Conservation (phyloP, 129 eudicot species). For the Artemisia argyi region DNA sequence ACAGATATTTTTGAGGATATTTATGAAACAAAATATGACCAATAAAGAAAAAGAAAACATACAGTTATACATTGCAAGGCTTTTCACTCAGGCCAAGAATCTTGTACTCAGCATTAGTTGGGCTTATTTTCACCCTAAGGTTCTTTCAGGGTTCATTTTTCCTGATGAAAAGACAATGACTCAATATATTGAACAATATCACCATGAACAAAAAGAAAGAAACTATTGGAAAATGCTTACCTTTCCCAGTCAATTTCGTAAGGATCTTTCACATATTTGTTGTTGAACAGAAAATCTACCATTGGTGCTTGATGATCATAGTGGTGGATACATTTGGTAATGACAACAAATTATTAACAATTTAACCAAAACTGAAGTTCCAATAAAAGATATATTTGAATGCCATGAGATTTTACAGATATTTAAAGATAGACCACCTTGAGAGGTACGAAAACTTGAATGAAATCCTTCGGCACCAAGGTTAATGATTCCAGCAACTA, state of each 20-base stretch:
- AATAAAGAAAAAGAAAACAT: conserved; percentile 12
- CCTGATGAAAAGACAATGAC: conserved; percentile 37
- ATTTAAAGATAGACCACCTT: conserved; percentile 67
- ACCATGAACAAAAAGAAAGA: background rate
- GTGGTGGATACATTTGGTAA: conserved; percentile 65
- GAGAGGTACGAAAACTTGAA: conserved; percentile 77
- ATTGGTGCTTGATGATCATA: too few relatives aligned
- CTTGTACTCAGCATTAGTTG: conserved; percentile 53
- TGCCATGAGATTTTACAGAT: conserved; percentile 48
- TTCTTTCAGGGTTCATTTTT: conserved; percentile 52
- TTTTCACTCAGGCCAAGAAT: conserved; percentile 67
- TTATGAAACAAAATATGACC: too few relatives aligned
- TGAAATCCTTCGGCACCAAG: conserved; percentile 45
- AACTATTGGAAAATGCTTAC: background rate
- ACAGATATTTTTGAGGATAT: too few relatives aligned
- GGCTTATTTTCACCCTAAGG: conserved; percentile 54
- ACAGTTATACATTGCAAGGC: conserved; percentile 64
- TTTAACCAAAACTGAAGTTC: too few relatives aligned
- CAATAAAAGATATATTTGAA: background rate
- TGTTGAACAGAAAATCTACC: conserved; percentile 54
- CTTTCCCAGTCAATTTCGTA: conserved; percentile 46
- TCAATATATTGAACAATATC: too few relatives aligned
- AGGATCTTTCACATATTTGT: conserved; percentile 68
- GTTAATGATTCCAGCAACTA: too few relatives aligned
- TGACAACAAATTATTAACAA: background rate